A percentile compares a stretch with the other conserved stretches of the same genome.
These are phyloP conservation scores for Chrysoporthe austroafricana DNA, from an alignment of 2,329 filamentous ascomycete species.

Conservation along the genomic window DNA sequence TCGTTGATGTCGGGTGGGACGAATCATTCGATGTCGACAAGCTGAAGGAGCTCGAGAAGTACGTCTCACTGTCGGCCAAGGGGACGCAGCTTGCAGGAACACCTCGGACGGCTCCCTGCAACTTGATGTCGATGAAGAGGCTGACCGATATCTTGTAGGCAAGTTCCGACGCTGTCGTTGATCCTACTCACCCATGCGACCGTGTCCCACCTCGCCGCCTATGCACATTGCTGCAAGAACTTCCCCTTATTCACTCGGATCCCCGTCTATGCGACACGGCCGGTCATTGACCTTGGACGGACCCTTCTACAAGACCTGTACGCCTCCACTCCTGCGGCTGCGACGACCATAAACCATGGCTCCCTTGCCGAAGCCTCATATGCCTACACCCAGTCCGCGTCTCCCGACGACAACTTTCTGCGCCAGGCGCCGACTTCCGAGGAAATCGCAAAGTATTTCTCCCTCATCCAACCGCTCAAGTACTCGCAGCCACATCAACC, in stretches of 20 bases:
- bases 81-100: background rate
- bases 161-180: constrained; percentile 88
- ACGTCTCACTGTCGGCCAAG: constrained; percentile 38
- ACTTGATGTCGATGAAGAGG: background rate
- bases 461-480: constrained; percentile 86
- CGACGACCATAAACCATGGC: constrained; percentile 76
- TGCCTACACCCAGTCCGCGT: constrained; percentile 55
- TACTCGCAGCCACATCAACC: constrained; percentile 97
- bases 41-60: constrained; percentile 90
- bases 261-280: constrained; percentile 90
- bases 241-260: constrained; percentile 90
- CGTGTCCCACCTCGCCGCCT: constrained; percentile 86
- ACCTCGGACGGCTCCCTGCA: background rate
- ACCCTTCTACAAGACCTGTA: constrained; percentile 93
- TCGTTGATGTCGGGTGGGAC: constrained; percentile 96
- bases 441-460: constrained; percentile 92
- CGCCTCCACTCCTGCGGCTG: constrained; percentile 82
- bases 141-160: constrained; percentile 53
- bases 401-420: constrained; percentile 59
- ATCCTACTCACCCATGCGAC: constrained; percentile 96
- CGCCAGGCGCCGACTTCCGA: constrained; percentile 75
- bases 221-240: constrained; percentile 95
- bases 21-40: constrained; percentile 82
- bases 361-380: constrained; percentile 70
- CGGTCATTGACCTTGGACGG: constrained; percentile 89